phyloP scores from a whole-genome alignment of 805 yeast species.

The Teunomyces panamensis region DNA sequence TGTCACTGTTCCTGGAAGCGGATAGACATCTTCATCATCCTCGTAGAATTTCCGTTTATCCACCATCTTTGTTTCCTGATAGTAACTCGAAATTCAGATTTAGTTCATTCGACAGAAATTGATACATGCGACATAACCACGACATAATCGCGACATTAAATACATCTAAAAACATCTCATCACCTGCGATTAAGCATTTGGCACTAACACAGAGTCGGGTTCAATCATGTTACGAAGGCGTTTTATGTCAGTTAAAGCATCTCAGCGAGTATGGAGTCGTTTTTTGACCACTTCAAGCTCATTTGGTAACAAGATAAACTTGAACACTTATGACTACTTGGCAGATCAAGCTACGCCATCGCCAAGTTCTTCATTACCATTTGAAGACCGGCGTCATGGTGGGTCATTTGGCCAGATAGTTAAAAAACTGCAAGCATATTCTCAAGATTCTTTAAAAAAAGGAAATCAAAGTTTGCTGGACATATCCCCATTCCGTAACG shows the following conservation, averaged over 20 bases:
- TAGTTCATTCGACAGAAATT: conserved; percentile 1
- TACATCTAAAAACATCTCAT: not conserved
- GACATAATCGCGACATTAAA: not conserved
- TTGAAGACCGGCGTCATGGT: conserved; percentile 19
- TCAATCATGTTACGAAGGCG: not conserved
- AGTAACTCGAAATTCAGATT: not conserved
- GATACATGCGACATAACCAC: not conserved
- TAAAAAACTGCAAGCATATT: conserved; percentile 15
- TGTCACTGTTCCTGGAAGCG: conserved; percentile 49
- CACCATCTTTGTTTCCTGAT: conserved; percentile 9
- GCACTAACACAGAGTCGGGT: not conserved
- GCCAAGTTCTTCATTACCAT: conserved; percentile 9
- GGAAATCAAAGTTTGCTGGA: not conserved
- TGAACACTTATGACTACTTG: conserved; percentile 1
- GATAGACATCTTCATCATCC: conserved; percentile 44
- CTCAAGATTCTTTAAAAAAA: conserved; percentile 8
- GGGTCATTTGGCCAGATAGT: conserved; percentile 24
- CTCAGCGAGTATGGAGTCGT: not conserved
- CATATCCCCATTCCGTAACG: conserved; percentile 34
- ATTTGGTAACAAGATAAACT: not conserved
- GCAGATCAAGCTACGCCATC: not conserved
- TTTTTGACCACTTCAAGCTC: not conserved
- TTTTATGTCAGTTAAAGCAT: not conserved
- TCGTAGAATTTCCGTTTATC: conserved; percentile 46
- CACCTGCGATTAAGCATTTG: not conserved